Evolutionary conservation across 2,329 filamentous ascomycete genomes (phyloP).

Genomic region (Orbilia blumenaviensis): DNA sequence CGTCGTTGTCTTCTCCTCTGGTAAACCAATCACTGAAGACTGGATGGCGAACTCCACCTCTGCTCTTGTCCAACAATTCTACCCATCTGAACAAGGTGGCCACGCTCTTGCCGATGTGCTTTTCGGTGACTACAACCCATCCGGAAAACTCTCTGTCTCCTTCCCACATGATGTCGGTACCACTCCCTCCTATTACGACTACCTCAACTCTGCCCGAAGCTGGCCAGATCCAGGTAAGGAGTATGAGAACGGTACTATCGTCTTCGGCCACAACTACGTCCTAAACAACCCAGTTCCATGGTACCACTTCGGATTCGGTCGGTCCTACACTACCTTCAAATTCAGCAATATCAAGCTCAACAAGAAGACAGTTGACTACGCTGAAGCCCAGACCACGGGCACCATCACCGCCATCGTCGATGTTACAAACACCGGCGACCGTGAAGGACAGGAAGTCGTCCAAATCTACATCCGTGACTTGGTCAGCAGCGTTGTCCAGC

Average conservation of each 20-base stretch:
- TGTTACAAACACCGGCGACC: conserved; percentile 69
- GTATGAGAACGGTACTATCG: conserved; percentile 69
- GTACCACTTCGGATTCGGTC: conserved; percentile 74
- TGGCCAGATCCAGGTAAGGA: conserved; percentile 65
- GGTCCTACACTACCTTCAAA: conserved; percentile 72
- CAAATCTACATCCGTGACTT: conserved; percentile 74
- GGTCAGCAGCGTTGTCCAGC: conserved; percentile 70
- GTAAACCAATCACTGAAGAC: conserved; percentile 76
- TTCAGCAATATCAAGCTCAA: conserved; percentile 68
- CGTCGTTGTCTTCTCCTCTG: conserved; percentile 73
- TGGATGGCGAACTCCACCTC: conserved; percentile 74
- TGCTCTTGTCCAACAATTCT: conserved; percentile 78
- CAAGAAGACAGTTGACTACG: conserved; percentile 57
- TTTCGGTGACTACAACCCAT: conserved; percentile 72
- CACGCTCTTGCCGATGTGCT: conserved; percentile 73
- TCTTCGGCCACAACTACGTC: conserved; percentile 73
- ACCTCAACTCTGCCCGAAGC: conserved; percentile 72
- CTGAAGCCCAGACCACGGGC: conserved; percentile 61
- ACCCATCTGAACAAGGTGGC: conserved; percentile 75
- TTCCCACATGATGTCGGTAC: conserved; percentile 75
- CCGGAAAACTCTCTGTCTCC: conserved; percentile 72
- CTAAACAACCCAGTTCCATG: conserved; percentile 69
- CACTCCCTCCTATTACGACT: conserved; percentile 76
- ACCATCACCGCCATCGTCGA: conserved; percentile 69
- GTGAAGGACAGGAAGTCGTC: conserved; percentile 73